These are phyloP conservation scores for Penicillium silybi DNA, from an alignment of 495 filamentous ascomycete genomes.

Conservation along the genomic window DNA sequence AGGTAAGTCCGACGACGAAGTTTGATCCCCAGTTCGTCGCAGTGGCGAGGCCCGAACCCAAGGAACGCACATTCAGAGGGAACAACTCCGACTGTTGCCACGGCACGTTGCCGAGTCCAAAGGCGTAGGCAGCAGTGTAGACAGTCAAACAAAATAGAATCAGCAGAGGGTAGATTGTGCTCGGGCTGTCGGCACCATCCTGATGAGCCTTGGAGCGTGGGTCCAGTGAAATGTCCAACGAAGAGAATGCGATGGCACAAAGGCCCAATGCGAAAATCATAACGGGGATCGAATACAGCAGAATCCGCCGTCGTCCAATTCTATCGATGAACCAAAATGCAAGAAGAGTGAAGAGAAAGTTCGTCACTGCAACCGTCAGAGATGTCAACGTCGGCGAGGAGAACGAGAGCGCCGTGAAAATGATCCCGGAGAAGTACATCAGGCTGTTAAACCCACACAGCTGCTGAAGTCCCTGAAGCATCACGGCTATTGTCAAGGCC, in stretches of 20 bases:
- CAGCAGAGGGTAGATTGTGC: slow-evolving; percentile 32
- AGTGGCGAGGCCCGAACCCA: slow-evolving; percentile 80
- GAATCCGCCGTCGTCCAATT: slow-evolving; percentile 73
- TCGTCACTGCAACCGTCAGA: slow-evolving; percentile 76
- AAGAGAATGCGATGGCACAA: slow-evolving; percentile 64
- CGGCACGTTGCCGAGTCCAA: slow-evolving; percentile 86
- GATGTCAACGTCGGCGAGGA: slow-evolving; percentile 75
- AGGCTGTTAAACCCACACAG: slow-evolving; percentile 88
- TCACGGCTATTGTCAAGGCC: slow-evolving; percentile 77
- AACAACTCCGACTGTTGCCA: slow-evolving; percentile 96
- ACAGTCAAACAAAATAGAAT: slow-evolving; percentile 70
- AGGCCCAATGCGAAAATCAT: slow-evolving; percentile 71
- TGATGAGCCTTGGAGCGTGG: slow-evolving; percentile 8
- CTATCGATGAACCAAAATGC: slow-evolving; percentile 77
- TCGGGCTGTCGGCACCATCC: slow-evolving; percentile 4
- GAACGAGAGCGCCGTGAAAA: slow-evolving; percentile 79
- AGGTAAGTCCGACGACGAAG: slow-evolving; percentile 82
- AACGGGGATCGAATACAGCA: slow-evolving; percentile 79
- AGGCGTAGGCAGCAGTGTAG: slow-evolving; percentile 82
- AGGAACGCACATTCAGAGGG: slow-evolving; percentile 71
- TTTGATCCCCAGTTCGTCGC: slow-evolving; percentile 88
- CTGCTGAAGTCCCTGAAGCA: slow-evolving; percentile 86
- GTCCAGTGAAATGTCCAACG: slow-evolving; percentile 36
- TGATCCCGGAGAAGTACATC: slow-evolving; percentile 94
- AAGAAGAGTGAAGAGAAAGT: slow-evolving; percentile 73